phyloP scores from a whole-genome alignment of 2,329 filamentous ascomycete species.

The Calycina herbarum region DNA sequence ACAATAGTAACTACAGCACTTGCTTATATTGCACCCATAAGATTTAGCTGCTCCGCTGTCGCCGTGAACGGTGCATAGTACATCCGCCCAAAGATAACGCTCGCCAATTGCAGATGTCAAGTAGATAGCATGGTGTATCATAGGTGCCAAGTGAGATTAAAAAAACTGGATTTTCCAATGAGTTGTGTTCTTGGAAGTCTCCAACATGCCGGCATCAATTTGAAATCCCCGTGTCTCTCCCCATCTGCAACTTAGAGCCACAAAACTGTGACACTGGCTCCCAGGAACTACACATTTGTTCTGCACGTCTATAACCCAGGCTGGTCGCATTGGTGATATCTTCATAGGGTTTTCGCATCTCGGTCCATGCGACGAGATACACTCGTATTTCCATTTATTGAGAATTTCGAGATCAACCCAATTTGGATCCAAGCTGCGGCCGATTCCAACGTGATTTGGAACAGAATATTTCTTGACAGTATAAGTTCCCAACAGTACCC shows the following conservation, averaged over 20 bases:
- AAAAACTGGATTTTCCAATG: background rate
- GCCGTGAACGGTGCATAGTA: background rate
- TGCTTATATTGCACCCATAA: conserved; percentile 7
- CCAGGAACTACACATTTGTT: background rate
- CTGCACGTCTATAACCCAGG: conserved; percentile 1
- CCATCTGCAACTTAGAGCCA: background rate
- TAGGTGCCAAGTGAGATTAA: background rate
- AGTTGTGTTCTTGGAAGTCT: background rate
- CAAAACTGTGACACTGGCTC: background rate
- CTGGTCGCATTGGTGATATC: background rate
- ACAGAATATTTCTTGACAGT: background rate
- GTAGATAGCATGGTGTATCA: background rate
- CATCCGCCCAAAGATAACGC: conserved; percentile 9
- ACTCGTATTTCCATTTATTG: background rate
- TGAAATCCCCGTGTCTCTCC: background rate
- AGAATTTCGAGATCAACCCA: conserved; percentile 4
- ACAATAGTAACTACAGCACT: conserved; percentile 5
- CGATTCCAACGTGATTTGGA: background rate
- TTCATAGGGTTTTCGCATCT: conserved; percentile 2
- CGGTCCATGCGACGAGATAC: background rate
- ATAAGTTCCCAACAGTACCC: background rate
- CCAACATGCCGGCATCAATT: background rate
- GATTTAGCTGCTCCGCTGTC: background rate
- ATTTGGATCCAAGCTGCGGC: background rate
- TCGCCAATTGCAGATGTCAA: conserved; percentile 1